Percentiles rank a stretch among this genome's conserved stretches.
phyloP scores from a whole-genome alignment of 1,139 yeast genomes.

The Zygosaccharomyces pseudobailii region DNA sequence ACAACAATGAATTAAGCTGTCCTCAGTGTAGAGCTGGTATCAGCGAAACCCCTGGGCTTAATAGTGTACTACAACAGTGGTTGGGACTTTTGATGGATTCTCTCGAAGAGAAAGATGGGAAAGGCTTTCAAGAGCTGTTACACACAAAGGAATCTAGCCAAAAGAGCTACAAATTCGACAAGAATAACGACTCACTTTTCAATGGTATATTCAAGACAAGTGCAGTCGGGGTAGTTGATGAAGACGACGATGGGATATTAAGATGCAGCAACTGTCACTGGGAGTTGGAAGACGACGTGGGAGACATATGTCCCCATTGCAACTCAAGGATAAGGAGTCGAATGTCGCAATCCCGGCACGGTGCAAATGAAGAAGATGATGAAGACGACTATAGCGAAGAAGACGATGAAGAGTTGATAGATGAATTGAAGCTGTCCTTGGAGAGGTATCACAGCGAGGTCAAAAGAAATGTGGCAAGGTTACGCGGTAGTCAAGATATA shows the following conservation, averaged over 20 bases:
- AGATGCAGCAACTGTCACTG: constrained; percentile 79
- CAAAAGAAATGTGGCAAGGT: constrained; percentile 5
- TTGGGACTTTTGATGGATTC: constrained; percentile 19
- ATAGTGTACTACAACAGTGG: constrained; percentile 26
- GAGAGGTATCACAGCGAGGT: constrained; percentile 14
- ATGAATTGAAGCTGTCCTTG: constrained; percentile 7
- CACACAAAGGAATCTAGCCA: constrained; percentile 12
- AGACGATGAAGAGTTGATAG: constrained; percentile 16
- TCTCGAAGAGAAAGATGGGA: constrained; percentile 9
- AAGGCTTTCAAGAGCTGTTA: constrained; percentile 7
- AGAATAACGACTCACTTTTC: constrained; percentile 38
- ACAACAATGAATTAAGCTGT: constrained; percentile 28
- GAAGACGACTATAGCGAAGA: constrained; percentile 27
- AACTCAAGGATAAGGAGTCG: constrained; percentile 18
- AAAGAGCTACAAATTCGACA: constrained; percentile 40
- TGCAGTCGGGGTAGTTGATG: constrained; percentile 53
- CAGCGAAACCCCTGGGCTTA: constrained; percentile 23
- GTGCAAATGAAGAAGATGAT: constrained; percentile 20
- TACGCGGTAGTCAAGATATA: neutral
- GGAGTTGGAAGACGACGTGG: constrained; percentile 48
- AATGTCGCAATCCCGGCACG: constrained; percentile 7
- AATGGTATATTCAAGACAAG: constrained; percentile 46
- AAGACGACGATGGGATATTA: constrained; percentile 69
- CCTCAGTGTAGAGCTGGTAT: constrained; percentile 31
- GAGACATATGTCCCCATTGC: constrained; percentile 52